Base-by-base conservation (phyloP, 2,329 filamentous ascomycete species). In the Fusarium secorum region DNA sequence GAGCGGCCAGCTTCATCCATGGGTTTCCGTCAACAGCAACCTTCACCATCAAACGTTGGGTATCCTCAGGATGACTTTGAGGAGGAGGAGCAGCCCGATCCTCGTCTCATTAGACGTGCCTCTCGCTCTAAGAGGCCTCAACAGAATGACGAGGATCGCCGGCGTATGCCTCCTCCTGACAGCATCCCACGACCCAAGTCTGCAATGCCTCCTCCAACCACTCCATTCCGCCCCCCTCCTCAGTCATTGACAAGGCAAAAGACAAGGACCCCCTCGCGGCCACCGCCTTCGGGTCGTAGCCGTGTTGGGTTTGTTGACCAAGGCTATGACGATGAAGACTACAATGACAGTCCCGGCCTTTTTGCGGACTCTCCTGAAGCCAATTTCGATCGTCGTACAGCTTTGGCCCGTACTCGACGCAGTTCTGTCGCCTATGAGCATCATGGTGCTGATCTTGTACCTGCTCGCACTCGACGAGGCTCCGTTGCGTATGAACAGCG, bases 111-210 rank as follows among this genome's bases (percentile, higher is more conserved):
- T 9, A 81, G 85, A 30, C 83, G 84, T 26, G 70, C 81, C n/a
- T 87, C 86, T 2, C 75, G 80, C 36, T 78, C 78, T 17, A 82
- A 78, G 74, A 84, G 81, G 59, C 75, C 65, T 22, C 66, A 52
- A 11, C 74, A 73, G 53, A 66, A 79, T 11, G 81, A 84, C 1
- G 83, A 86, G 3, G 85, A 86, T 55, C 81, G 83, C 35, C 78
- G 74, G 53, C 79, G 80, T 33, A 86, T 87, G 85, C 86, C 86
- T 26, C 85, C 86, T 15, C 85, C 85, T 7, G 76, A 76, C 4
- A 74, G 65, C 30, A 72, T 79, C 41, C 79, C 79, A 53, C 77
- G 84, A 18, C 83, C 79, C 2, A 78, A 80, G 68, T 79, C 80
- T 20, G 76, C 79, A 11, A 46, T 78, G 49, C 78, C 78, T 20